A percentile compares a stretch with the other conserved stretches of the same genome.
phyloP scores from a whole-genome alignment of 2,329 filamentous ascomycete genomes.

The Teratosphaeria destructans region DNA sequence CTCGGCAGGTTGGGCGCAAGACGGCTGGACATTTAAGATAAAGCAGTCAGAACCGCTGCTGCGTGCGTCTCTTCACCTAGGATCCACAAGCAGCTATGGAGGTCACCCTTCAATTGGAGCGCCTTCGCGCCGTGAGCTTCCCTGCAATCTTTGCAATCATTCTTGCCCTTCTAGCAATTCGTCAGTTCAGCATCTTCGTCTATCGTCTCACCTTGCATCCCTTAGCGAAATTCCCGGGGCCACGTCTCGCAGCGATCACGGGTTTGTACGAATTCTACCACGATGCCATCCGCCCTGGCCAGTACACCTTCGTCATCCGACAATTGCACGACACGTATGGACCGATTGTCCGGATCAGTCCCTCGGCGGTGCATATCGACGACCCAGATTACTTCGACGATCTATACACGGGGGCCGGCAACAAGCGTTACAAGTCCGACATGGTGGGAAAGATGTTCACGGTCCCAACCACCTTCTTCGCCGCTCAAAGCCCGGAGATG shows the following conservation, averaged over 20 bases:
- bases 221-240: constrained; percentile 15
- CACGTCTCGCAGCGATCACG: constrained; percentile 14
- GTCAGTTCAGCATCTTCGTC: background rate
- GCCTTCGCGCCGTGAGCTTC: background rate
- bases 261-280: constrained; percentile 18
- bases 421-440: constrained; percentile 3
- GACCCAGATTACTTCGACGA: constrained; percentile 5
- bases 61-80: background rate
- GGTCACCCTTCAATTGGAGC: background rate
- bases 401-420: constrained; percentile 2
- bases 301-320: constrained; percentile 11
- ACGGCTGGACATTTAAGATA: background rate
- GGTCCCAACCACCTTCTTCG: constrained; percentile 4
- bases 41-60: background rate
- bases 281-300: constrained; percentile 10
- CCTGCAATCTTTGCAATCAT: background rate
- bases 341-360: constrained; percentile 37
- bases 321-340: constrained; percentile 7
- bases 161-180: background rate
- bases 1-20: background rate
- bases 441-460: constrained; percentile 4
- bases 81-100: background rate
- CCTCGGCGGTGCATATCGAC: constrained; percentile 36
- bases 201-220: constrained; percentile 11
- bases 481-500: constrained; percentile 2